Evolutionary conservation across 2,329 filamentous ascomycete species (phyloP).

Genomic region (Fonsecaea multimorphosa): DNA sequence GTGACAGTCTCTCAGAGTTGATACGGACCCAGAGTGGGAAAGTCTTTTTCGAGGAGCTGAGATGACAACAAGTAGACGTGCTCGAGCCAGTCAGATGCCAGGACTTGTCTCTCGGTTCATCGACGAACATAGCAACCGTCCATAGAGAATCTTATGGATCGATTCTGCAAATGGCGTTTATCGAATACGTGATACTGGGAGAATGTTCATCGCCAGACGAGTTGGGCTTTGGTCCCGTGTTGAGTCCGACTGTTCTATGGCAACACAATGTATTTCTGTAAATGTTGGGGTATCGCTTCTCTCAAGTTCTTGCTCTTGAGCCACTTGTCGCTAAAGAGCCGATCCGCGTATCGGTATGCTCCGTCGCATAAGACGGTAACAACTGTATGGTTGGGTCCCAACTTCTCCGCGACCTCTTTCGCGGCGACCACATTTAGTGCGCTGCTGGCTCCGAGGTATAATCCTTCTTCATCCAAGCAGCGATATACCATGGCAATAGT

Average conservation of each 20-base stretch:
- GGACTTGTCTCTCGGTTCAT: neutral
- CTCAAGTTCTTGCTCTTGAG: constrained; percentile 83
- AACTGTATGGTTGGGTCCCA: constrained; percentile 87
- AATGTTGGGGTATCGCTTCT: constrained; percentile 77
- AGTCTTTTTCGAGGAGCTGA: neutral
- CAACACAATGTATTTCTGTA: constrained; percentile 94
- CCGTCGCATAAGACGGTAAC: constrained; percentile 95
- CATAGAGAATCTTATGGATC: neutral
- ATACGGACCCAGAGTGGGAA: neutral
- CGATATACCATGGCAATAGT: constrained; percentile 97
- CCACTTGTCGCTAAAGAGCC: constrained; percentile 92
- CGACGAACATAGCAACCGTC: neutral
- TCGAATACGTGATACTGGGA: neutral
- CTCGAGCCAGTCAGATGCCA: neutral
- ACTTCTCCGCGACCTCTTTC: constrained; percentile 87
- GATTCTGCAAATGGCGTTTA: neutral
- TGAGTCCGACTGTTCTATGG: constrained; percentile 50
- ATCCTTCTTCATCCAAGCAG: constrained; percentile 91
- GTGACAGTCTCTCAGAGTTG: neutral
- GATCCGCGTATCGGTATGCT: constrained; percentile 95
- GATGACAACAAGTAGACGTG: too few species aligned
- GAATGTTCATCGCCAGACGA: neutral
- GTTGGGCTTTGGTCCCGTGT: neutral
- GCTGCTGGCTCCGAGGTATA: constrained; percentile 93
- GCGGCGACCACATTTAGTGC: constrained; percentile 94